Evolutionary conservation across 2,329 filamentous ascomycete species (phyloP), one percentile per base, ranked within the genome.

Genomic region (Zasmidium cellare): DNA sequence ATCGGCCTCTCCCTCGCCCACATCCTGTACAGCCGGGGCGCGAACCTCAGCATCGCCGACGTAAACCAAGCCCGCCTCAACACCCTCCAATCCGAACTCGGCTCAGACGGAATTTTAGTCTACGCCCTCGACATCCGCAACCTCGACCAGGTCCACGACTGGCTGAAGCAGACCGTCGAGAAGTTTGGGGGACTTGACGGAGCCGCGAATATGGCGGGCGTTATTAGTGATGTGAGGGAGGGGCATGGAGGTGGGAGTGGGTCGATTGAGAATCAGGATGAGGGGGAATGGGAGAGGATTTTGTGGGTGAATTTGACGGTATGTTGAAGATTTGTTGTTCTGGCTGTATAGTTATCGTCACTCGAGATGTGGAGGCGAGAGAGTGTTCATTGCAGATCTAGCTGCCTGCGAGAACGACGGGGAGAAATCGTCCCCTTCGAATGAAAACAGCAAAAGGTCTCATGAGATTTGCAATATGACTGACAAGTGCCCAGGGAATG

Each of bases 1-100:
- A 82, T 83, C 48, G 80, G 80, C n/a, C 74, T 79, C 12, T 75
- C 76, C 19, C 77, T 79, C 12, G 77, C 80, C 9, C 74, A 74
- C 38, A 70, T 78, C 9, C 74, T 82, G 2, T 74, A 76, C 56
- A 59, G 68, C 2, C 71, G 72, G 16, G 80, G 80, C 18, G 79
- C 79, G 1, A 71, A 63, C 5, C 61, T 83, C 14, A 79, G 79
- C 12, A 69, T 83, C 1, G 77, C 77, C 2, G 82, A 84, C 61
- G 68, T 82, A 44, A 71, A 76, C 46, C 52, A 67, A 9, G 60
- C 67, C 0, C 66, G 67, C 0, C 75, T 83, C 2, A 44, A 60
- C 9, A 64, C 61, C 14, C 71, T 71, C 23, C 18, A 58, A 7
- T n/a, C n/a, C n/a, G 52, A 48, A 9, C 9, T 64, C 16, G 51